Evolutionary conservation across 2,329 filamentous ascomycete genomes (phyloP), one percentile per base, ranked within the genome.

Genomic region (Verticillium zaregamsianum): DNA sequence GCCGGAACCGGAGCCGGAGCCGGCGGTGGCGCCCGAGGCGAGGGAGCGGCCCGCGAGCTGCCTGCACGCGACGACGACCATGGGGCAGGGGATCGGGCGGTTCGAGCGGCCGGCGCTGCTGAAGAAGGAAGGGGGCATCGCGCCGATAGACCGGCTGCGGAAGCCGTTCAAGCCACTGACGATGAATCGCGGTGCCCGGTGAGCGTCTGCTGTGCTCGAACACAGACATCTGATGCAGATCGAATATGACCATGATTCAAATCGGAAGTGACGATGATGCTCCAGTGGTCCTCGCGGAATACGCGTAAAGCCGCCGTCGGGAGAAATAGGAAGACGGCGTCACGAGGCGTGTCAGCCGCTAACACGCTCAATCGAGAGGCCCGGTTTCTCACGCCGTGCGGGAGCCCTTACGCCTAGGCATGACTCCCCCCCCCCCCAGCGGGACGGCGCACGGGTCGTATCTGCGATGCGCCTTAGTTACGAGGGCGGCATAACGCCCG

Each of bases 121-220:
- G 5, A 66, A 64, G 69, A 72, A 20, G 68, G 73, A 28, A 45
- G 79, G 77, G 3, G 75, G 78, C 0, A 77, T 82, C 35, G 75
- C 80, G 52, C 79, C 80, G 0, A 78, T 86, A 68, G 79, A 83
- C 58, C 77, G 77, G 66, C 69, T 86, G 57, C 76, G 77, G 60
- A 84, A 80, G 68, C 84, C 84, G 6, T 87, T 86, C 62, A 86
- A 84, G 71, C 82, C 81, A 54, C 73, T 86, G 66, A 86, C 82
- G 12, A 80, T 86, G 23, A 82, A 79, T 62, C 76, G 80, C 33
- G 33, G 33, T 12, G 33, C 8, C 28, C 39, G 58, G 9, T 33
- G 37, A n/a, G 23, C 6, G 32, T 3, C 14, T 31, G 15, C 14
- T 32, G 8, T 8, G 23, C 7, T 57, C 20, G 20, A 35, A 20